Conservation (phyloP, 805 yeast genomes). For the Yarrowia sp. region DNA sequence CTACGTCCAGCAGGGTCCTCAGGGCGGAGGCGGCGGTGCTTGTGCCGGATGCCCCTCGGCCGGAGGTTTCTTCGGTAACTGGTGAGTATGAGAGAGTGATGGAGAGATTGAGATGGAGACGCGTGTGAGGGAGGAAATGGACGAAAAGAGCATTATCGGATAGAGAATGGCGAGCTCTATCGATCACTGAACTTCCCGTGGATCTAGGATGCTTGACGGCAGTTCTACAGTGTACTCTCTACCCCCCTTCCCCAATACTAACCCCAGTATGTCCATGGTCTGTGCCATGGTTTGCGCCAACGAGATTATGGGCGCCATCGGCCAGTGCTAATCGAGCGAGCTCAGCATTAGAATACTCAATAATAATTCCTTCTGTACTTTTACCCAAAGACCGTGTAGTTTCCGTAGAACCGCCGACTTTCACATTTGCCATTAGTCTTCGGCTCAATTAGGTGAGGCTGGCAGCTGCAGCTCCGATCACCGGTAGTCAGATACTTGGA, state of each 20-base stretch:
- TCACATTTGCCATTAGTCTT: constrained; percentile 17
- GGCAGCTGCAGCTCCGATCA: no score
- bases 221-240: no score
- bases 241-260: background rate
- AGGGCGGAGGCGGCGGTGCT: constrained; percentile 2
- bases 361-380: constrained; percentile 25
- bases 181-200: no score
- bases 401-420: constrained; percentile 1
- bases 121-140: no score
- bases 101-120: background rate
- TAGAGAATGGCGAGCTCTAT: no score
- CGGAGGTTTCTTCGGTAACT: constrained; percentile 27
- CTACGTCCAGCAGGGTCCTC: constrained; percentile 34
- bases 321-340: constrained; percentile 16
- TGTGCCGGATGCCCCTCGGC: constrained; percentile 20
- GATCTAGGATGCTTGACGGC: no score
- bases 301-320: constrained; percentile 32
- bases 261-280: constrained; percentile 32
- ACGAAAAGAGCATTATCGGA: no score
- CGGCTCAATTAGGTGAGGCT: background rate
- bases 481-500: no score
- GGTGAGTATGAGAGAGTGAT: constrained; percentile 9
- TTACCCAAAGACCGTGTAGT: background rate
- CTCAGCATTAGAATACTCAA: constrained; percentile 23
- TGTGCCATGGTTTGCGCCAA: constrained; percentile 37